Evolutionary conservation across 441 rosid genomes (phyloP).

Genomic region (Euphorbia schlechtendalii): DNA sequence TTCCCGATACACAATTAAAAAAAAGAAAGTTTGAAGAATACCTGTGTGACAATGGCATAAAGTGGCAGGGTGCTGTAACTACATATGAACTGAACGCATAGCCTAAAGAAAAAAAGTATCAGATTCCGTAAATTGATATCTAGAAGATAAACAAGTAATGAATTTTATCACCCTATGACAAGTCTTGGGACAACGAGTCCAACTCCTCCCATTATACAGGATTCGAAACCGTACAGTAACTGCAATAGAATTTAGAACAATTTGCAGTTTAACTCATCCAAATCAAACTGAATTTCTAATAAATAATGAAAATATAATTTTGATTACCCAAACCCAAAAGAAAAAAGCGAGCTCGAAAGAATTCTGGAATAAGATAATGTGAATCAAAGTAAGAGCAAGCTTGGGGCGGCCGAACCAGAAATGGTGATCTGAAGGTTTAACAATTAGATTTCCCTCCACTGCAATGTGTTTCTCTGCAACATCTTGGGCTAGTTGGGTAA

Average conservation of each 20-base stretch:
- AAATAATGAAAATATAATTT: neutral
- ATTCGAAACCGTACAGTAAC: slow-evolving; percentile 55
- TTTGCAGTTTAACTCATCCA: no score
- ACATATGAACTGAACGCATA: slow-evolving; percentile 63
- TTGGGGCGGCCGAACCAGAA: slow-evolving; percentile 60
- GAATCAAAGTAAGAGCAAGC: slow-evolving; percentile 54
- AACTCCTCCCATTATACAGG: slow-evolving; percentile 73
- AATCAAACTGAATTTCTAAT: no score
- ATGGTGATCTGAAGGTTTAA: slow-evolving; percentile 64
- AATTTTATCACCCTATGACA: slow-evolving; percentile 49
- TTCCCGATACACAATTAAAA: neutral
- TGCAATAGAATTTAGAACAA: slow-evolving; percentile 23
- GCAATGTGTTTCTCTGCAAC: slow-evolving; percentile 77
- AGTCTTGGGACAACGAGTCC: slow-evolving; percentile 58
- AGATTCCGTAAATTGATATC: neutral
- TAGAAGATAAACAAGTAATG: neutral
- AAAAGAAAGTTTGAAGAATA: slow-evolving; percentile 14
- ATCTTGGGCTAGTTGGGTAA: slow-evolving; percentile 59
- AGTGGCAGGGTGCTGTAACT: slow-evolving; percentile 83
- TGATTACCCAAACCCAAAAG: slow-evolving; percentile 56
- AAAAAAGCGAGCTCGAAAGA: slow-evolving; percentile 69
- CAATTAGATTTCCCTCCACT: slow-evolving; percentile 63
- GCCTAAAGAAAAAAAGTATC: slow-evolving; percentile 28
- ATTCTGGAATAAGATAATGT: slow-evolving; percentile 70
- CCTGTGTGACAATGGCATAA: slow-evolving; percentile 80